Evolutionary conservation across 2,329 filamentous ascomycete genomes (phyloP).

Genomic region (Scedosporium aurantiacum): DNA sequence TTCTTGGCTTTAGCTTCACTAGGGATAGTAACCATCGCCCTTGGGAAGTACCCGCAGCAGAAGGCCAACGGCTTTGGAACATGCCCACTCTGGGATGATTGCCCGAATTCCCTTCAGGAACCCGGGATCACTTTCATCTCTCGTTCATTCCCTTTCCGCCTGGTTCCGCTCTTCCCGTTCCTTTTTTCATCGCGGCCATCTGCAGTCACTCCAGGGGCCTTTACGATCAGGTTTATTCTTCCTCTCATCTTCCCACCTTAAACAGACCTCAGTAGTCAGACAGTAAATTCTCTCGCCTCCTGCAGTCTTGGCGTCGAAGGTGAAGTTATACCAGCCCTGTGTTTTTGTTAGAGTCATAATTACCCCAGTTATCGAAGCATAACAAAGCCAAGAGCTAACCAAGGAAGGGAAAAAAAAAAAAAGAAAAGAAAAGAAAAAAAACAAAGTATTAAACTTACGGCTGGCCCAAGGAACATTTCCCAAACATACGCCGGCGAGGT

Average conservation of each 20-base stretch:
- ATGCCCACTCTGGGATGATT: too few relatives aligned
- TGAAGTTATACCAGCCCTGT: slow-evolving; percentile 4
- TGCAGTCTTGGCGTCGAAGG: background rate
- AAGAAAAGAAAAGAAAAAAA: background rate
- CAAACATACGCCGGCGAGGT: background rate
- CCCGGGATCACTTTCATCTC: too few relatives aligned
- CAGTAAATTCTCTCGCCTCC: background rate
- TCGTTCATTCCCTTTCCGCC: too few relatives aligned
- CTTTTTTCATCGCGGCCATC: background rate
- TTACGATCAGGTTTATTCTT: background rate
- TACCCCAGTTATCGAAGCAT: background rate
- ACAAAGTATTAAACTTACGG: background rate
- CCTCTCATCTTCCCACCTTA: slow-evolving; percentile 1
- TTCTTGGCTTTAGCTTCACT: too few relatives aligned
- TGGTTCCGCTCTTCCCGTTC: too few relatives aligned
- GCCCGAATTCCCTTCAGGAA: too few relatives aligned
- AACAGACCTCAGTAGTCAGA: background rate
- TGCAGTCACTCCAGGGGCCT: slow-evolving; percentile 2
- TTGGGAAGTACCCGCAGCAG: too few relatives aligned
- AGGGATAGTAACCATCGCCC: too few relatives aligned
- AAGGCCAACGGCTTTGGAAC: too few relatives aligned
- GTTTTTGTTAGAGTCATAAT: background rate
- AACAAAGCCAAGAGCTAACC: background rate
- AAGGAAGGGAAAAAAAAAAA: background rate
- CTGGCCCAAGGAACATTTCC: background rate